Evolutionary conservation across 345 rosid species (phyloP).

Genomic region (Bruguiera sexangula): DNA sequence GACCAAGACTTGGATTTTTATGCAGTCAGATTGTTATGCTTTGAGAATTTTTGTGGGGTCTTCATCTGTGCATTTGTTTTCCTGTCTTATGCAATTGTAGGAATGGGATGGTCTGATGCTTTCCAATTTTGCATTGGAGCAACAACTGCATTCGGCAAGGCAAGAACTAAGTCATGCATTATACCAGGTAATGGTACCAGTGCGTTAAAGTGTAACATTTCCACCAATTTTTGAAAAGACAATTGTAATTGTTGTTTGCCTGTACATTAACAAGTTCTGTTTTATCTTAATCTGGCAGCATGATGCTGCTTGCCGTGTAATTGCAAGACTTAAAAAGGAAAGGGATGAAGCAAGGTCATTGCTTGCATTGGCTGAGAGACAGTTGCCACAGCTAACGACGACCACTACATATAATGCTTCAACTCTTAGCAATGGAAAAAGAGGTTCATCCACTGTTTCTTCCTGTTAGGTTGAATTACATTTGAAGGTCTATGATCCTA

Average conservation of each 20-base stretch:
- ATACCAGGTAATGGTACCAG: constrained; percentile 62
- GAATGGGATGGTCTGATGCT: constrained; percentile 98
- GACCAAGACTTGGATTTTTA: too few species aligned
- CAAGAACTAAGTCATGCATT: constrained; percentile 96
- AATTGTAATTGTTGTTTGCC: neutral
- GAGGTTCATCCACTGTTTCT: constrained; percentile 45
- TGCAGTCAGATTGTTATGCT: too few species aligned
- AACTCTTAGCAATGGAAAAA: constrained; percentile 71
- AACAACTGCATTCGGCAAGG: constrained; percentile 94
- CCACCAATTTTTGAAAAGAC: neutral
- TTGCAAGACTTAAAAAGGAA: constrained; percentile 94
- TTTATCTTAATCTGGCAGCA: constrained; percentile 46
- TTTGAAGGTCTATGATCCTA: constrained; percentile 4
- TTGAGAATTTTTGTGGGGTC: too few species aligned
- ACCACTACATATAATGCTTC: constrained; percentile 44
- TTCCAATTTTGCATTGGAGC: constrained; percentile 92
- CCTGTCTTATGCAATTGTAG: constrained; percentile 35
- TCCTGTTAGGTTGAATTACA: neutral
- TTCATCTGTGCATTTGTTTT: neutral
- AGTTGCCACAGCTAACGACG: constrained; percentile 40
- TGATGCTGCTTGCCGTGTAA: constrained; percentile 99
- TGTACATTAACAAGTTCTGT: neutral
- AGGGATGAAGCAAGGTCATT: constrained; percentile 83
- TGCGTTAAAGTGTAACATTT: neutral
- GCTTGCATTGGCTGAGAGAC: constrained; percentile 79